phyloP scores from a whole-genome alignment of 495 filamentous ascomycete genomes.

The Neurospora sp. region DNA sequence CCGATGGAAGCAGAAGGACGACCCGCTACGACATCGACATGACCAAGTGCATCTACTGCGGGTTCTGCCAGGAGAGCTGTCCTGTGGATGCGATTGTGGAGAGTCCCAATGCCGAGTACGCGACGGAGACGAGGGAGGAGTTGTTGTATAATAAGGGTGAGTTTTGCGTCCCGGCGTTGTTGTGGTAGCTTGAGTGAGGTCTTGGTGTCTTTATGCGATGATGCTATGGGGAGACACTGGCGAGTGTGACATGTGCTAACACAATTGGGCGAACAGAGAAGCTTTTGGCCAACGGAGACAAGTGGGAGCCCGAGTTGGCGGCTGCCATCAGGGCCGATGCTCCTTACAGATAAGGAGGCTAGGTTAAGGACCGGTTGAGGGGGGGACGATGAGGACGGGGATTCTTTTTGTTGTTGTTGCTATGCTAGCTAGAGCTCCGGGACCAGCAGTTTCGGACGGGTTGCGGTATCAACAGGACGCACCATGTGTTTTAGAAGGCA shows the following conservation, averaged over 20 bases:
- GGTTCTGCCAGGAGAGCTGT: conserved; percentile 98
- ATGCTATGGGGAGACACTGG: neutral
- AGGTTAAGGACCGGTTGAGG: neutral
- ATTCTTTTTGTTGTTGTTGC: neutral
- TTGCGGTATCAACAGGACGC: neutral
- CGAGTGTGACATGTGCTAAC: conserved; percentile 4
- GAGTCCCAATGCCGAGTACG: conserved; percentile 93
- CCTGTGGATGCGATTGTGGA: conserved; percentile 98
- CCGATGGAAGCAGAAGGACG: conserved; percentile 85
- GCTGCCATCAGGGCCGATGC: conserved; percentile 82
- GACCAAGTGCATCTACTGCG: conserved; percentile 99
- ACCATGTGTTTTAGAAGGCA: neutral
- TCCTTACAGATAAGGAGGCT: conserved; percentile 60
- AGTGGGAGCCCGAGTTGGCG: conserved; percentile 96
- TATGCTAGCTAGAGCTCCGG: neutral
- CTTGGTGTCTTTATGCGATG: neutral
- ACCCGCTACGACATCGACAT: conserved; percentile 99
- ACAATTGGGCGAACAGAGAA: conserved; percentile 35
- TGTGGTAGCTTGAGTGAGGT: no score
- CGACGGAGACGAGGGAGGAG: conserved; percentile 95
- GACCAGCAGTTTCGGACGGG: neutral
- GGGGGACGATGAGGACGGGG: neutral
- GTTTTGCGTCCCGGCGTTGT: neutral
- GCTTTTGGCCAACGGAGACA: conserved; percentile 80
- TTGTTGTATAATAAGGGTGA: conserved; percentile 94